Base-by-base conservation (phyloP, 345 rosid species). In the Boechera retrofracta region DNA sequence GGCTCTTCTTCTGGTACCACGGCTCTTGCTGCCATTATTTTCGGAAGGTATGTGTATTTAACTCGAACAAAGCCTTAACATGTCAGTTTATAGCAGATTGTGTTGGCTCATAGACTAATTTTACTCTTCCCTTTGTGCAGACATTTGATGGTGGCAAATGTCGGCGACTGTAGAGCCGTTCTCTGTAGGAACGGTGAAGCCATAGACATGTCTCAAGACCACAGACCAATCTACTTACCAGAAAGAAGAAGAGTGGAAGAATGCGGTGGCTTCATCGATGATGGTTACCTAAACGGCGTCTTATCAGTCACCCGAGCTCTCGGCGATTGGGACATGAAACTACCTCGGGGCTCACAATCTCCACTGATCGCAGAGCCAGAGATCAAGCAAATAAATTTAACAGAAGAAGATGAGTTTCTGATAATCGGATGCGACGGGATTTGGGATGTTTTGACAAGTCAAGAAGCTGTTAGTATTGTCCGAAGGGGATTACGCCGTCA, bases 321-420 rank as follows among this genome's bases (percentile, higher is more conserved):
- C 7, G 98, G 98, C 1, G 97, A 94, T 63, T 94, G 98, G 98
- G 91, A 94, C 82, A 84, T 87, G 91, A 94, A 94, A 82, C 68
- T 65, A 36, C 88, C 87, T 2, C 81, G 70, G 5, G 91, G 87
- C 13, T 80, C 87, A n/a, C 74, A 84, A 36, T 89, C 96, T 3
- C 98, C 97, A 21, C 91, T 16, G 48, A 44, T 44, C 16, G 48
- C 48, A 44, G 48, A 44, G 48, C 48, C 48, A 44, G 48, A 44
- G 48, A 44, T 44, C 48, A 44, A 44, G 13, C 48, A 4, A 16
- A 44, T 44, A 44, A 4, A 44, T 44, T 5, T 44, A 44, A 12
- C 48, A 44, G 16, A 44, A 44, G 48, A 44, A 44, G 48, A 44
- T 10, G 48, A 44, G 48, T 44, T 44, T 44, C 48, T 44, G 16